A percentile compares a stretch with the other conserved stretches of the same genome.
phyloP scores from a whole-genome alignment of 306 rosid genomes.

The Castanea mollissima region DNA sequence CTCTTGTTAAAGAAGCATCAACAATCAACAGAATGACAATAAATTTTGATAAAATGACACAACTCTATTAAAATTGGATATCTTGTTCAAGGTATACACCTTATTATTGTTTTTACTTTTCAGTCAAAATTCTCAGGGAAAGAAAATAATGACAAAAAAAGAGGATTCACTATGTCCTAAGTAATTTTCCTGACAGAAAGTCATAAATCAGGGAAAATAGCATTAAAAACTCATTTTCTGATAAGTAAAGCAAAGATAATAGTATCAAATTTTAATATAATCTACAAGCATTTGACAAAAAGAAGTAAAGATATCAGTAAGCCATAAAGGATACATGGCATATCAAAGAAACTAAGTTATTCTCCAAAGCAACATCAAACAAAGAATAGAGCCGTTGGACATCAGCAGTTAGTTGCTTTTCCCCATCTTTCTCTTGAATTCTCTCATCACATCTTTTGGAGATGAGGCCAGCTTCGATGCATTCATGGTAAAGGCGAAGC shows the following conservation, averaged over 20 bases:
- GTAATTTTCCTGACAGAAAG: not conserved
- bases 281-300: not conserved
- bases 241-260: not conserved
- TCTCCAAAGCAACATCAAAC: slow-evolving; percentile 96
- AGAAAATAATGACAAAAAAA: not conserved
- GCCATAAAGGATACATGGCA: slow-evolving; percentile 89
- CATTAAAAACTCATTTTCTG: not conserved
- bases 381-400: slow-evolving; percentile 82
- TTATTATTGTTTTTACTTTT: not conserved
- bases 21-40: not conserved
- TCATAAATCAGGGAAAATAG: not conserved
- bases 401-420: slow-evolving; percentile 62
- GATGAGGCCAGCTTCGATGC: slow-evolving; percentile 83
- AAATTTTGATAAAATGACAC: not conserved
- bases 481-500: slow-evolving; percentile 79
- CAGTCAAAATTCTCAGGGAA: not conserved
- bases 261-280: not conserved
- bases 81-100: not conserved
- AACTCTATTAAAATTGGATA: not conserved
- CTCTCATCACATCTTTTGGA: slow-evolving; percentile 77
- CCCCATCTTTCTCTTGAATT: slow-evolving; percentile 72
- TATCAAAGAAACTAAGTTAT: slow-evolving; percentile 79
- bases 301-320: not conserved
- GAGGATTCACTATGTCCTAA: not conserved
- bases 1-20: slow-evolving; percentile 55